Percentiles rank a stretch among this genome's conserved stretches.
Conservation (phyloP, 2,329 filamentous ascomycete genomes). For the Xylaria sp. region DNA sequence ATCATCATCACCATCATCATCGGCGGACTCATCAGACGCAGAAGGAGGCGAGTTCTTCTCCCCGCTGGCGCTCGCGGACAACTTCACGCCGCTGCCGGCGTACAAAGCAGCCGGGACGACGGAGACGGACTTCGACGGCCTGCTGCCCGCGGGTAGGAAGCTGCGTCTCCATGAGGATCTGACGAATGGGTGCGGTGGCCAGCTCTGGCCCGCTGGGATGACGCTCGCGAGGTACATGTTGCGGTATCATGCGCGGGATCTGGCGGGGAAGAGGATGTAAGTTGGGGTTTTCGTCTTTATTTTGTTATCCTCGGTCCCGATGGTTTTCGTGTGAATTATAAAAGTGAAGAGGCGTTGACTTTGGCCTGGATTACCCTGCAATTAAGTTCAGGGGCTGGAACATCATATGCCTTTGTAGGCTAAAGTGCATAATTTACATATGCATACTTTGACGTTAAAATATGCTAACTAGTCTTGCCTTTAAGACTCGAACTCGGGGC, state of each 20-base stretch:
- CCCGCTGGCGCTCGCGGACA: slow-evolving; percentile 63
- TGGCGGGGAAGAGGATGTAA: slow-evolving; percentile 78
- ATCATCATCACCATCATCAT: slow-evolving; percentile 8
- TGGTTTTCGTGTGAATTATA: not conserved
- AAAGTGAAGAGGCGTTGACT: not conserved
- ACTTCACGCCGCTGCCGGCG: slow-evolving; percentile 68
- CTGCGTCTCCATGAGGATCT: slow-evolving; percentile 87
- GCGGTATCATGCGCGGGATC: slow-evolving; percentile 71
- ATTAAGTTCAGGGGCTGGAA: not conserved
- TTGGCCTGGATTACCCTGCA: not conserved
- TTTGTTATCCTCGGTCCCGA: not conserved
- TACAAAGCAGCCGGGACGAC: slow-evolving; percentile 67
- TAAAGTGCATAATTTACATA: not conserved
- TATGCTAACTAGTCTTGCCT: slow-evolving; percentile 7
- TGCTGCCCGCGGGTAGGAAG: slow-evolving; percentile 68
- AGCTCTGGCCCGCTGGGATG: slow-evolving; percentile 95
- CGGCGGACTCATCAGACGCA: slow-evolving; percentile 24
- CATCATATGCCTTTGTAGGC: not conserved
- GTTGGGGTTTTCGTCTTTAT: slow-evolving; percentile 51
- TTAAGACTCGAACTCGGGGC: slow-evolving; percentile 90
- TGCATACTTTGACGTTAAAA: not conserved
- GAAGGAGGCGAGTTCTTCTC: slow-evolving; percentile 52
- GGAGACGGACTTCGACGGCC: slow-evolving; percentile 74
- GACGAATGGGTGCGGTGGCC: slow-evolving; percentile 87
- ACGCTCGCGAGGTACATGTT: slow-evolving; percentile 88